Base-by-base conservation (phyloP, 176 grass and related monocot genomes). In the Puccinellia tenuiflora region DNA sequence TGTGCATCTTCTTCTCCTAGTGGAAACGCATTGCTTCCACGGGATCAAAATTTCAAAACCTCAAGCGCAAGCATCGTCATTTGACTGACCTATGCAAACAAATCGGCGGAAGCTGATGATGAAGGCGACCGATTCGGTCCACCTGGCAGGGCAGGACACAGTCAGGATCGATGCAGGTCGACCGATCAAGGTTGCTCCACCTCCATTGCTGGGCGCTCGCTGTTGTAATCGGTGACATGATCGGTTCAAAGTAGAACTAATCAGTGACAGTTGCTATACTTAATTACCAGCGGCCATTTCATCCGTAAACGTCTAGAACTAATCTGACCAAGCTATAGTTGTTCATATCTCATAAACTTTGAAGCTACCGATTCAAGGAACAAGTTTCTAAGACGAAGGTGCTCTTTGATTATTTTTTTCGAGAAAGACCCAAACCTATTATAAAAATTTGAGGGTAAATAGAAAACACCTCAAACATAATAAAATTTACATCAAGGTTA, bases 191-290 rank as follows among this genome's bases (percentile, higher is more conserved):
- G 11, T 39, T 37, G 7, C 9, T 7, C 0, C 9, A 42, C 13
- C 10, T 48, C 1, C 12, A 10, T 18, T 64, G 61, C 61, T 16
- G 33, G 17, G 37, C 17, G 2, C 22, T 72, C 22, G 68, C 6
- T 73, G 69, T 24, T 73, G 69, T 73, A 73, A 73, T 47, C 69
- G 47, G 69, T 73, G 69, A 73, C 42, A 73, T 73, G 69, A 73
- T 73, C 60, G 15, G 28, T 9, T 33, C 69, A 9, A 73, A n/a
- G n/a, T n/a, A n/a, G n/a, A n/a, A n/a, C n/a, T n/a, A n/a, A 29
- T 17, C 42, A 16, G 16, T 35, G 62, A 34, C 62, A 20, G 25
- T 73, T 10, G 24, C 42, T 73, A 45, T 47, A 30, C 43, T 48
- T 29, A 47, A 73, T 28, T 29, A 17, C 33, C 7, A 3, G 69